Evolutionary conservation across 345 rosid species (phyloP).

Genomic region (Citropsis articulata): DNA sequence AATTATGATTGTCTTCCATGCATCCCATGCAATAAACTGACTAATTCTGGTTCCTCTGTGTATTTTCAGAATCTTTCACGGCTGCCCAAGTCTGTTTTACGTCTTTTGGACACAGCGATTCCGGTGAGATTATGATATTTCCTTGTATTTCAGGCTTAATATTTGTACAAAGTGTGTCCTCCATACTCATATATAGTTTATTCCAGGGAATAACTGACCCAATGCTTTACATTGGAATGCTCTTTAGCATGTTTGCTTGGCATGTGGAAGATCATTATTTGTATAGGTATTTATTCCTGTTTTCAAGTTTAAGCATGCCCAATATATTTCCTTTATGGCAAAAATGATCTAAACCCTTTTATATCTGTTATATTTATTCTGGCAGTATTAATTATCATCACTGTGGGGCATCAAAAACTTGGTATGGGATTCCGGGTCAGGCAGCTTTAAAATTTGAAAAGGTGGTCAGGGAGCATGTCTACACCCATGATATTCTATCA

Average conservation of each 20-base stretch:
- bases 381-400: constrained; percentile 98
- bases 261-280: constrained; percentile 99
- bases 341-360: not conserved
- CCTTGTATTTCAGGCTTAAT: not conserved
- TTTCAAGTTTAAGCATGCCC: not conserved
- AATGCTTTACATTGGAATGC: constrained; percentile 99
- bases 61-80: constrained; percentile 77
- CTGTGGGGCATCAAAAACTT: constrained; percentile 98
- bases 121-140: constrained; percentile 44
- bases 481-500: constrained; percentile 68
- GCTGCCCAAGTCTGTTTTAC: constrained; percentile 78
- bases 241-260: constrained; percentile 99
- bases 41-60: constrained; percentile 3
- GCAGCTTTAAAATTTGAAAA: constrained; percentile 92
- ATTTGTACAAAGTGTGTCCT: not conserved
- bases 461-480: constrained; percentile 84
- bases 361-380: constrained; percentile 1
- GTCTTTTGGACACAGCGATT: constrained; percentile 79
- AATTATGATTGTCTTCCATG: constrained; percentile 7
- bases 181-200: constrained; percentile 18
- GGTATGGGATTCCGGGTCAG: constrained; percentile 98
- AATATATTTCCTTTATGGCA: not conserved
- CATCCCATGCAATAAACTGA: not conserved
- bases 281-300: constrained; percentile 60
- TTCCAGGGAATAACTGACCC: constrained; percentile 99